A percentile compares a stretch with the other conserved stretches of the same genome.
phyloP scores from a whole-genome alignment of 1,284 basidiomycete species.

The Trichosporon coremiiforme region DNA sequence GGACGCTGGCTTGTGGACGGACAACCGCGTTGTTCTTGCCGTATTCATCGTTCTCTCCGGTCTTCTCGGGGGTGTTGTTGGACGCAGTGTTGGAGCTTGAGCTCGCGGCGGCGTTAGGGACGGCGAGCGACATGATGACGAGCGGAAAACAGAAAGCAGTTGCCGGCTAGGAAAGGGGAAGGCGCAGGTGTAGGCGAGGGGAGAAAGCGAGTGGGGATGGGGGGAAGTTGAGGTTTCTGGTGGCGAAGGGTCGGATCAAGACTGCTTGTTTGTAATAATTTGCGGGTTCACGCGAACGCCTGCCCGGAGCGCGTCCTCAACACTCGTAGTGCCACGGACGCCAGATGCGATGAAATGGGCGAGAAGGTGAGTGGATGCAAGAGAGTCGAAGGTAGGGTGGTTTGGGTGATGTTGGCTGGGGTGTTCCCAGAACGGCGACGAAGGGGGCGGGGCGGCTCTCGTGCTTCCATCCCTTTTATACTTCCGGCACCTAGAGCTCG shows the following conservation, averaged over 20 bases:
- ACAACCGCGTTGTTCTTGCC: slow-evolving; percentile 30
- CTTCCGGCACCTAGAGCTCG: slow-evolving; percentile 1
- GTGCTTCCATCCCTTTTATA: slow-evolving; percentile 18
- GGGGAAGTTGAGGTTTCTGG: background rate
- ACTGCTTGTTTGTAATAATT: slow-evolving; percentile 20
- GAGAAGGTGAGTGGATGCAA: slow-evolving; percentile 15
- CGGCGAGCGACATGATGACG: slow-evolving; percentile 37
- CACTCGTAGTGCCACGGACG: slow-evolving; percentile 11
- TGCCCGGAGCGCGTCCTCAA: slow-evolving; percentile 14
- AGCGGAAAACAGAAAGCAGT: background rate
- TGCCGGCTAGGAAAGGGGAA: background rate
- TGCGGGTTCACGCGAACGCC: slow-evolving; percentile 18
- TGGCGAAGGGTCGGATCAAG: slow-evolving; percentile 3
- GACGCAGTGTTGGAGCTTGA: slow-evolving; percentile 13
- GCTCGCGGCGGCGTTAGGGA: slow-evolving; percentile 28
- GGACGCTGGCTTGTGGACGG: slow-evolving; percentile 44
- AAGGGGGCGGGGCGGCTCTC: slow-evolving; percentile 16
- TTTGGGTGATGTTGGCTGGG: slow-evolving; percentile 14
- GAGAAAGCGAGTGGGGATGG: background rate
- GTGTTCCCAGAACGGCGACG: slow-evolving; percentile 17
- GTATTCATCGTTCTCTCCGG: slow-evolving; percentile 21
- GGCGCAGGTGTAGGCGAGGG: background rate
- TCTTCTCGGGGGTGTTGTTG: slow-evolving; percentile 20
- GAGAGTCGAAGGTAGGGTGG: background rate
- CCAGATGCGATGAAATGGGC: slow-evolving; percentile 10